Evolutionary conservation across 78 protist species (phyloP), one percentile per base, ranked within the genome.

Genomic region (Dictyostelium capitatum): DNA sequence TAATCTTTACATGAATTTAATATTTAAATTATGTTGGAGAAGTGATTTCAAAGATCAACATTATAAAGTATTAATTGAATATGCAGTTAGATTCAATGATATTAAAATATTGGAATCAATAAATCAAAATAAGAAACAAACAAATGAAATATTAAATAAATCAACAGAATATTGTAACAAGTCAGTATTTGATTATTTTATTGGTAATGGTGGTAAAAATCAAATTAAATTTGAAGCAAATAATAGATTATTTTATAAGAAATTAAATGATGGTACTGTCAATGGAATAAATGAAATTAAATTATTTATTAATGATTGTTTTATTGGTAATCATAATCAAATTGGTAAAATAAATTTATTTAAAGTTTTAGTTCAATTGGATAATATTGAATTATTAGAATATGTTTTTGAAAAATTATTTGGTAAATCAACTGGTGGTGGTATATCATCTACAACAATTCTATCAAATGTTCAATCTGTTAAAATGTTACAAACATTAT

Each of bases 131-230:
- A 67, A 67, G 7, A 67, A 67, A 32, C 37, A 28, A n/a, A 1
- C 14, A 15, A 37, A 67, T 28, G 19, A 32, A 32, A 14, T 67
- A 25, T 30, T 67, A 37, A 43, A 67, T 2, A 67, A 67, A 67
- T 67, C 75, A 5, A 28, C 23, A 28, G 75, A 67, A 67, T 67
- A 67, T 67, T 67, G 75, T 67, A 67, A 67, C 30, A 17, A 37
- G 6, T 11, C 43, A 30, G 14, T 67, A 37, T 67, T 67, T 32
- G 11, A n/a, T n/a, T 8, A 56, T 56, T 9, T 4, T 14, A 50
- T 12, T 50, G 3, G 54, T 4, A 50, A 50, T 50, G 15, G 54
- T 4, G 3, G 54, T 50, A 50, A 12, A 19, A 54, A 54, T 54
- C 12, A 54, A 19, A 54, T 5, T 54, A 54, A 54, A 37, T 37